These are phyloP conservation scores for Debaryomyces prosopidis DNA, from an alignment of 805 yeast genomes.

Conservation along the genomic window DNA sequence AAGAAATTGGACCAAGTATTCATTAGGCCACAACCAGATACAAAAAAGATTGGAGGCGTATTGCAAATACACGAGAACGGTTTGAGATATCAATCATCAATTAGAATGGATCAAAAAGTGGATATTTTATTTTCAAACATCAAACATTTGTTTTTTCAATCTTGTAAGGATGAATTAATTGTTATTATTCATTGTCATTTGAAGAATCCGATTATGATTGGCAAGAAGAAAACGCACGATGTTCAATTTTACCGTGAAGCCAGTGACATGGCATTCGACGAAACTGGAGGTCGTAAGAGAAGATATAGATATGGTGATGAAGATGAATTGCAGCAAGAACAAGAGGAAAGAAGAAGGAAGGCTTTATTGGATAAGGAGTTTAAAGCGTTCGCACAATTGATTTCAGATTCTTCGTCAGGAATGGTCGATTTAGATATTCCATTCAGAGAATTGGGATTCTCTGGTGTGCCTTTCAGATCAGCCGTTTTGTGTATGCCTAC, in stretches of 20 bases:
- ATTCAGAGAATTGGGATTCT: slow-evolving; percentile 93
- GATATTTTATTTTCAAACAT: slow-evolving; percentile 89
- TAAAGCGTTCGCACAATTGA: slow-evolving; percentile 82
- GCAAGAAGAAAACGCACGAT: slow-evolving; percentile 92
- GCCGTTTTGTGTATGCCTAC: slow-evolving; percentile 96
- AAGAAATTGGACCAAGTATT: slow-evolving; percentile 84
- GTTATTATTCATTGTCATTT: slow-evolving; percentile 91
- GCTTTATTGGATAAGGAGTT: slow-evolving; percentile 90
- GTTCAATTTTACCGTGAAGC: slow-evolving; percentile 97
- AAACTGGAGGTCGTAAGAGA: slow-evolving; percentile 92
- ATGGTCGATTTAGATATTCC: slow-evolving; percentile 88
- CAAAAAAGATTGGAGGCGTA: slow-evolving; percentile 91
- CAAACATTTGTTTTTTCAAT: slow-evolving; percentile 92
- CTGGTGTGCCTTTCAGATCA: slow-evolving; percentile 95
- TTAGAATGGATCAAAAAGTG: slow-evolving; percentile 80
- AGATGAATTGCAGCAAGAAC: slow-evolving; percentile 97
- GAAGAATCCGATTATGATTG: slow-evolving; percentile 90
- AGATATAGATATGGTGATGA: slow-evolving; percentile 92
- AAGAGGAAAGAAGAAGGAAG: slow-evolving; percentile 93
- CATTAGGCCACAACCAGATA: slow-evolving; percentile 94
- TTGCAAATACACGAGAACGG: slow-evolving; percentile 95
- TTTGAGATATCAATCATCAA: slow-evolving; percentile 85
- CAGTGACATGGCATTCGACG: slow-evolving; percentile 93
- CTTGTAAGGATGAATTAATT: slow-evolving; percentile 91
- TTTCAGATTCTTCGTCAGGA: slow-evolving; percentile 85